Evolutionary conservation across 306 rosid species (phyloP), one percentile per base, ranked within the genome.

Genomic region (Trifolium pratense): DNA sequence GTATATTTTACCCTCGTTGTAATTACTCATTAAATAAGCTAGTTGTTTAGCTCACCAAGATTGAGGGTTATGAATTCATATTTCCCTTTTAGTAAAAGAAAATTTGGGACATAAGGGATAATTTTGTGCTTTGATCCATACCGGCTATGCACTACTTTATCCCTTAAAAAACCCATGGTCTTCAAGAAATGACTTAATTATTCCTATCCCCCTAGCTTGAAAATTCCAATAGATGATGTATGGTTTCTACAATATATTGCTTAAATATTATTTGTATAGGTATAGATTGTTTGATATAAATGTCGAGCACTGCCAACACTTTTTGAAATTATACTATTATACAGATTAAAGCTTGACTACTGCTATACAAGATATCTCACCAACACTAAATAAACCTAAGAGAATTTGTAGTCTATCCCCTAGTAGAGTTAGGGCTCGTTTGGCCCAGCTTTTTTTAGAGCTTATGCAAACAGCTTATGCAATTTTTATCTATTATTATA

Each of bases 351-450:
- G 32, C 6, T 29, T 29, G 32, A 29, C 6, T 4, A 29, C 32
- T 29, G 32, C 32, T 29, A 29, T 4, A 29, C 32, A 29, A 29
- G 6, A 17, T 65, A 18, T 52, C 13, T 18, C 46, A 37, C n/a
- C 20, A 64, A 39, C 68, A 32, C 36, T 21, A 7, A 55, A 32
- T 13, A 66, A 45, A 46, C 42, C 48, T 11, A 23, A 34, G 43
- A 66, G 39, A 49, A 9, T 34, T 73, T 25, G 32, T 34, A 17
- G 57, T 65, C 63, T 43, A 56, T 45, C 29, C 29, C 52, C 18
- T 59, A 31, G 36, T 43, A 56, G 62, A 71, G 9, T 55, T 62
- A n/a, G n/a, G n/a, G n/a, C n/a, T n/a, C n/a, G n/a, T n/a, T n/a
- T n/a, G n/a, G n/a, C n/a, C n/a, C n/a, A n/a, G n/a, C n/a, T n/a